These are phyloP conservation scores for Emmonsiellopsis sp. DNA, from an alignment of 2,329 filamentous ascomycete species.

Conservation along the genomic window DNA sequence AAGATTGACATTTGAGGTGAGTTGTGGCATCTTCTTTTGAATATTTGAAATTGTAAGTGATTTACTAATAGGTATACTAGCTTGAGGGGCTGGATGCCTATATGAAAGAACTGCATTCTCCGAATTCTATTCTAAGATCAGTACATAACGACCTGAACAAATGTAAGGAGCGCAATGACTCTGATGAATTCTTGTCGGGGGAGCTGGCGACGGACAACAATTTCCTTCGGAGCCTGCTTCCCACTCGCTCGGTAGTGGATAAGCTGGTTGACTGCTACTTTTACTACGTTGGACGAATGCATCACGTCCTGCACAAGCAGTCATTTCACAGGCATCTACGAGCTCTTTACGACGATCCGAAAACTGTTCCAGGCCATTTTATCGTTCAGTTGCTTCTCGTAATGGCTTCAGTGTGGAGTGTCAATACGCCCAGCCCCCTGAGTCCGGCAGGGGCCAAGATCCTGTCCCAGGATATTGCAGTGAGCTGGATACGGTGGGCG, in stretches of 20 bases:
- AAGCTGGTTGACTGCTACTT: slow-evolving; percentile 31
- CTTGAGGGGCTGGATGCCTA: slow-evolving; percentile 31
- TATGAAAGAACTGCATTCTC: slow-evolving; percentile 28
- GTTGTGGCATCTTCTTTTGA: background rate
- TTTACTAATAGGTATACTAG: slow-evolving; percentile 15
- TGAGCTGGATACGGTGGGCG: slow-evolving; percentile 79
- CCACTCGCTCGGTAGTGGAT: slow-evolving; percentile 26
- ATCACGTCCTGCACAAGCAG: slow-evolving; percentile 33
- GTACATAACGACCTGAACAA: slow-evolving; percentile 26
- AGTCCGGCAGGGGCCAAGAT: slow-evolving; percentile 2
- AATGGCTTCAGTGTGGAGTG: slow-evolving; percentile 30
- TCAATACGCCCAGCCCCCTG: slow-evolving; percentile 2
- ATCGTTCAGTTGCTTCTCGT: slow-evolving; percentile 30
- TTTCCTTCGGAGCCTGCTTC: slow-evolving; percentile 26
- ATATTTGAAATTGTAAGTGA: background rate
- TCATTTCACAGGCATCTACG: slow-evolving; percentile 32
- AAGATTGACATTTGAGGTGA: slow-evolving; percentile 31
- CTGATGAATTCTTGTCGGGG: slow-evolving; percentile 21
- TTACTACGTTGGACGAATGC: slow-evolving; percentile 30
- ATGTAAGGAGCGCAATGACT: slow-evolving; percentile 15
- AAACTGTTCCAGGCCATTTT: slow-evolving; percentile 22
- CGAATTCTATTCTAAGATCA: slow-evolving; percentile 26
- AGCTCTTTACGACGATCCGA: slow-evolving; percentile 25
- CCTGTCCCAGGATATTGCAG: slow-evolving; percentile 18
- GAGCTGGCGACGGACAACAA: slow-evolving; percentile 20